Conservation (phyloP, 1,284 basidiomycete genomes). For the Trichosporon inkin region DNA sequence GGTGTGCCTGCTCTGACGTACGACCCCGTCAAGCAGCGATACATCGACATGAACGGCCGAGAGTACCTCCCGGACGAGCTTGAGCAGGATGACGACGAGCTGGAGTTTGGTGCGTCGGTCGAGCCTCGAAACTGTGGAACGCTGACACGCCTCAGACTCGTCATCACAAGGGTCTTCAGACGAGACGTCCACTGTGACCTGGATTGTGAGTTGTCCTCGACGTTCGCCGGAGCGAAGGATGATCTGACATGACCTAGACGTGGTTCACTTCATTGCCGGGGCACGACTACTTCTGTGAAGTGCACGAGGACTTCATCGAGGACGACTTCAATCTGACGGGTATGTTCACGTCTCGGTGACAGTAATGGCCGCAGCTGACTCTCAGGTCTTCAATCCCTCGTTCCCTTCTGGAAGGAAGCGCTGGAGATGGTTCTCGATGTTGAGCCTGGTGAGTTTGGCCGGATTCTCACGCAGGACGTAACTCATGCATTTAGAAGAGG, state of each 20-base stretch:
- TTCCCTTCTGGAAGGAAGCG: conserved; percentile 97
- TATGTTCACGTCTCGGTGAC: conserved; percentile 17
- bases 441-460: conserved; percentile 74
- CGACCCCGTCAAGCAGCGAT: conserved; percentile 10
- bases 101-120: conserved; percentile 36
- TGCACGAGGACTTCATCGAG: conserved; percentile 97
- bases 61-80: conserved; percentile 36
- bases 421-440: conserved; percentile 99
- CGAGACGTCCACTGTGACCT: conserved; percentile 50
- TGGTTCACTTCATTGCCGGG: conserved; percentile 97
- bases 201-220: conserved; percentile 44
- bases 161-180: conserved; percentile 48
- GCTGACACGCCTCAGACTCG: conserved; percentile 32
- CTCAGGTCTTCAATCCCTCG: conserved; percentile 79
- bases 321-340: conserved; percentile 97
- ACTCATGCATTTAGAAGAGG: conserved; percentile 62
- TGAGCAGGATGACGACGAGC: conserved; percentile 39
- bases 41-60: conserved; percentile 11
- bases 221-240: not conserved
- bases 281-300: conserved; percentile 98
- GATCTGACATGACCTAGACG: conserved; percentile 42
- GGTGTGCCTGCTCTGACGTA: conserved; percentile 3
- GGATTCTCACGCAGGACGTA: not conserved
- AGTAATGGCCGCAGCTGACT: not conserved
- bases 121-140: no score